Base-by-base conservation (phyloP, 2,329 filamentous ascomycete genomes). In the Curvularia hawaiiensis region DNA sequence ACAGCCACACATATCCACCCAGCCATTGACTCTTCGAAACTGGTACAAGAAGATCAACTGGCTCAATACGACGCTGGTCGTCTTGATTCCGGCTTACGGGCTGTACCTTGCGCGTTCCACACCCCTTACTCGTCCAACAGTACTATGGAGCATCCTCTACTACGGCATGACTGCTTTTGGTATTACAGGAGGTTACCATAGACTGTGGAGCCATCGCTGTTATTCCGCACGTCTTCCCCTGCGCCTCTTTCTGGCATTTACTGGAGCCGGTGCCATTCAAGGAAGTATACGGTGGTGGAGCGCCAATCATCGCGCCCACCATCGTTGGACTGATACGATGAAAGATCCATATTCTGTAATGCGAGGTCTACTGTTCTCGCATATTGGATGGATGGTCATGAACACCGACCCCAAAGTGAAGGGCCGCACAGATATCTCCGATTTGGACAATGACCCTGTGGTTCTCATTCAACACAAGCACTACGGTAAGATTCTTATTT, bases 11-110 rank as follows among this genome's bases (percentile, higher is more conserved):
- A 62, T 68, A 39, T 59, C 64, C 20, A 52, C 63, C 35, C 62
- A 68, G 24, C 56, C 62, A 24, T 24, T 60, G 18, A 67, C 62
- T 3, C 24, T 65, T 8, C 79, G 81, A 65, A 96, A 96, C 81
- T 94, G 90, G 90, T 87, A 92, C 79, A 88, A 92, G 79, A 92
- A 96, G 74, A 85, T 97, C 80, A 92, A 96, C 83, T 96, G 92
- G 92, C 84, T 96, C 65, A 96, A 95, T 78, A 88, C 90, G 55
- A 85, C 82, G 60, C 85, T 96, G 75, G 93, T 96, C 73, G 77
- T 96, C 64, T 80, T 89, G 57, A 83, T 96, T 39, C 92, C 92
- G 41, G 59, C 91, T 38, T 82, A 85, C 54, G 92, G 92, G 59
- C 84, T 90, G 72, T 79, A 93, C 67, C 84, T 87, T 53, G 83